These are phyloP conservation scores for Bremia lactucae DNA, from an alignment of 352 stramenopile species.

Conservation along the genomic window DNA sequence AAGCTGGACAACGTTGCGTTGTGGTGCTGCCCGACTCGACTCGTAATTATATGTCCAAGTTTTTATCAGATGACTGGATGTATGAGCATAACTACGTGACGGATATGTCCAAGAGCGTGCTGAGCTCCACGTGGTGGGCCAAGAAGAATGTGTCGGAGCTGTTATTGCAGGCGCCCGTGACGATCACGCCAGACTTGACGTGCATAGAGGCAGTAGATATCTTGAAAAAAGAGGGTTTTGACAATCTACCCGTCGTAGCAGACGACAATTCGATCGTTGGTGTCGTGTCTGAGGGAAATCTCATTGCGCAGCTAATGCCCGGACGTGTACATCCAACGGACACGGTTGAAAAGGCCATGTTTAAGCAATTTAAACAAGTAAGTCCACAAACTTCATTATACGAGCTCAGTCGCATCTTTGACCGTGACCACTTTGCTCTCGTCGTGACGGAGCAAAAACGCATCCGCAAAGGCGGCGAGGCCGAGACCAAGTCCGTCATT, in stretches of 20 bases:
- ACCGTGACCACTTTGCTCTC: conserved; percentile 93
- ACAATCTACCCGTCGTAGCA: conserved; percentile 68
- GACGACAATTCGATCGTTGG: conserved; percentile 87
- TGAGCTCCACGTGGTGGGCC: conserved; percentile 91
- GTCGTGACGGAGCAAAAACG: conserved; percentile 90
- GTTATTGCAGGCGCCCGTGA: conserved; percentile 83
- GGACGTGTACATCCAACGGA: conserved; percentile 82
- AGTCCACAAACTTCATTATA: conserved; percentile 83
- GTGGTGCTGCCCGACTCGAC: conserved; percentile 93
- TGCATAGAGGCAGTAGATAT: conserved; percentile 92
- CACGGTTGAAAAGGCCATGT: conserved; percentile 88
- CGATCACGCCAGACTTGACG: conserved; percentile 83
- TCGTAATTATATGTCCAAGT: conserved; percentile 98
- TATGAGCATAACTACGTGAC: conserved; percentile 79
- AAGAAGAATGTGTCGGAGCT: conserved; percentile 87
- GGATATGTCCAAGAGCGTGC: conserved; percentile 54
- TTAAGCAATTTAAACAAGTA: conserved; percentile 94
- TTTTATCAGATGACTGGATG: conserved; percentile 93
- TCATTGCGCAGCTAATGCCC: conserved; percentile 87
- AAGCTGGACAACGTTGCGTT: conserved; percentile 86
- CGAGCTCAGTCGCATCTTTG: conserved; percentile 90
- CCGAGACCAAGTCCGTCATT: conserved; percentile 83
- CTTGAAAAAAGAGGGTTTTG: conserved; percentile 88
- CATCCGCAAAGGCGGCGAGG: conserved; percentile 65
- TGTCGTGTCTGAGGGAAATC: conserved; percentile 94